Conservation (phyloP, 345 rosid species). For the Cardamine chenopodiifolia region DNA sequence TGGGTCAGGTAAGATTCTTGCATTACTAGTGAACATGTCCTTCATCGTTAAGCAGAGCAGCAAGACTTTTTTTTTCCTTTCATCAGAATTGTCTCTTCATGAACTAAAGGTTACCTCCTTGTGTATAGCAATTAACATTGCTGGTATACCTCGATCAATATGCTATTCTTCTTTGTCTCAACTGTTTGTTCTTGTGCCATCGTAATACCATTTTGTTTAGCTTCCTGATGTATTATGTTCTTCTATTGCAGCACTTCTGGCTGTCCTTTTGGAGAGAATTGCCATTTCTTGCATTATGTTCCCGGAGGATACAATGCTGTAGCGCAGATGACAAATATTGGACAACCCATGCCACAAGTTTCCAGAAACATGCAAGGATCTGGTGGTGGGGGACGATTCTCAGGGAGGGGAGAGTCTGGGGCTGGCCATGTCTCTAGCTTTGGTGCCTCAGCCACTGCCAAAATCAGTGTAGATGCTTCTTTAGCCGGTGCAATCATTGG, state of each 20-base stretch:
- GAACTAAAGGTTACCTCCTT: neutral
- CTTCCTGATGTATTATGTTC: conserved; percentile 21
- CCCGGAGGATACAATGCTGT: conserved; percentile 95
- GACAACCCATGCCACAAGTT: conserved; percentile 58
- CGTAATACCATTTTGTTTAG: conserved; percentile 21
- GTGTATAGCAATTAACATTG: neutral
- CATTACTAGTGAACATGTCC: conserved; percentile 6
- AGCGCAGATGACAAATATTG: conserved; percentile 69
- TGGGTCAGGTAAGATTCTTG: conserved; percentile 2
- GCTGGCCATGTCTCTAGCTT: conserved; percentile 73
- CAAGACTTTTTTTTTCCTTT: neutral
- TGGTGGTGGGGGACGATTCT: conserved; percentile 81
- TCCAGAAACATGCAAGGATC: conserved; percentile 62
- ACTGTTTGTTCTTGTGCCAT: conserved; percentile 11
- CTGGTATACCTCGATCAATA: neutral
- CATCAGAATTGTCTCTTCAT: neutral
- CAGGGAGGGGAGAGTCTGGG: conserved; percentile 90
- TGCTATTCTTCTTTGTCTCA: neutral
- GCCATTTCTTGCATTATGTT: conserved; percentile 93
- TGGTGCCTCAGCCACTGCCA: conserved; percentile 88
- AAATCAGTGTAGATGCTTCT: conserved; percentile 88
- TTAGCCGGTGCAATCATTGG: conserved; percentile 97
- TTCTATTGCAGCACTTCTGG: conserved; percentile 81
- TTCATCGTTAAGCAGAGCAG: neutral
- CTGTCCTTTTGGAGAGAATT: conserved; percentile 96